Conservation (phyloP, 2,329 filamentous ascomycete genomes). For the Sclerotinia trifoliorum region DNA sequence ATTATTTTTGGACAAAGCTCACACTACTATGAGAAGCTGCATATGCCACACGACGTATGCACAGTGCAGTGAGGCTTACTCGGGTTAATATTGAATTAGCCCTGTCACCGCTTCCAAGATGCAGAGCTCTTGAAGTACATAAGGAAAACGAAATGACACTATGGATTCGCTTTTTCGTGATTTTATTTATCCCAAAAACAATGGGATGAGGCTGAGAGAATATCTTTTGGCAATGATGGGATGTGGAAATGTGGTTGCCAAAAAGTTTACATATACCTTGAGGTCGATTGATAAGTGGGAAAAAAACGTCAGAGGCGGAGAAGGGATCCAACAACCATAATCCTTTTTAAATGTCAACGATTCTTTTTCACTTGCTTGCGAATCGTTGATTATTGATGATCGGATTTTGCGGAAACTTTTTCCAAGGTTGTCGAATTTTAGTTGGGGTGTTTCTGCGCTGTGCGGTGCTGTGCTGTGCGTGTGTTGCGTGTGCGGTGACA, state of each 20-base stretch:
- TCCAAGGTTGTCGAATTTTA: slow-evolving; percentile 14
- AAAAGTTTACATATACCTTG: slow-evolving; percentile 2
- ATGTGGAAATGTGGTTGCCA: slow-evolving; percentile 17
- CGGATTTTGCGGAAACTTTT: slow-evolving; percentile 21
- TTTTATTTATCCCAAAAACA: slow-evolving; percentile 9
- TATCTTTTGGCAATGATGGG: slow-evolving; percentile 6
- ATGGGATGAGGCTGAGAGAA: slow-evolving; percentile 20
- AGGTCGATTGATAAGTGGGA: background rate
- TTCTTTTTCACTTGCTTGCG: slow-evolving; percentile 22
- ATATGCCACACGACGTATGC: slow-evolving; percentile 21
- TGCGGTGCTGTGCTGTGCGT: background rate
- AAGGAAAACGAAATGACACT: slow-evolving; percentile 4
- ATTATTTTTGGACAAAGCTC: slow-evolving; percentile 19
- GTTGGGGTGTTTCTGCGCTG: background rate
- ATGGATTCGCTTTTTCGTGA: slow-evolving; percentile 1
- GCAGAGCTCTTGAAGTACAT: slow-evolving; percentile 17
- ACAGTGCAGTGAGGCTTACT: slow-evolving; percentile 23
- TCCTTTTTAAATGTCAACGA: slow-evolving; percentile 13
- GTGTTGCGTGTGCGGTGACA: slow-evolving; percentile 13
- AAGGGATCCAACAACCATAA: background rate
- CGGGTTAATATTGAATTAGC: slow-evolving; percentile 25
- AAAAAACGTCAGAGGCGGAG: slow-evolving; percentile 12
- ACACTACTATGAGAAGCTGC: slow-evolving; percentile 20
- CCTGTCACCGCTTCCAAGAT: slow-evolving; percentile 22
- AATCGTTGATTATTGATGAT: slow-evolving; percentile 20